These are phyloP conservation scores for Lotus japonicus DNA, from an alignment of 306 rosid species.

Conservation along the genomic window DNA sequence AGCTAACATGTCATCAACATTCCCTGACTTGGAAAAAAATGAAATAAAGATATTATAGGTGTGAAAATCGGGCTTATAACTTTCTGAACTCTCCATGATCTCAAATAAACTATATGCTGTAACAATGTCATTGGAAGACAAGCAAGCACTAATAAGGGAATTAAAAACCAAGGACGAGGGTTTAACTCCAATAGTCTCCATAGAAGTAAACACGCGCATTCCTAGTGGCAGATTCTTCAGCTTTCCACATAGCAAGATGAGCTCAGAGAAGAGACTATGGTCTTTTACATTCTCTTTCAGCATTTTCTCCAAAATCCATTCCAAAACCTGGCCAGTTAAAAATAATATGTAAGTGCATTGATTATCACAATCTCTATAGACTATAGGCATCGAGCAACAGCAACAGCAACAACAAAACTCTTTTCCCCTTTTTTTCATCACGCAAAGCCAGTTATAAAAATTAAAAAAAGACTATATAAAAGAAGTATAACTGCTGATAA, in stretches of 20 bases:
- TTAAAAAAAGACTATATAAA: too few species aligned
- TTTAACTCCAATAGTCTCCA: constrained; percentile 59
- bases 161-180: constrained; percentile 46
- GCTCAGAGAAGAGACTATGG: constrained; percentile 35
- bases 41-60: constrained; percentile 45
- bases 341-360: not conserved
- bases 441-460: too few species aligned
- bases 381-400: not conserved
- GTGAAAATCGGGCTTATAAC: constrained; percentile 40
- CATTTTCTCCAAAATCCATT: constrained; percentile 69
- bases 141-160: constrained; percentile 54
- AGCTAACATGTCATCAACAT: constrained; percentile 45
- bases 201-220: constrained; percentile 47
- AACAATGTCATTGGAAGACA: constrained; percentile 41
- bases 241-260: constrained; percentile 50
- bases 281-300: constrained; percentile 39
- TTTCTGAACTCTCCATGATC: constrained; percentile 57
- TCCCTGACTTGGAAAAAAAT: constrained; percentile 40
- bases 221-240: constrained; percentile 39
- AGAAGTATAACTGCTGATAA: too few species aligned
- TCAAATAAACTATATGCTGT: constrained; percentile 57
- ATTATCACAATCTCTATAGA: not conserved
- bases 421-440: too few species aligned
- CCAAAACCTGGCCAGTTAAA: constrained; percentile 51
- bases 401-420: too few species aligned